Conservation (phyloP, 1,139 yeast species). For the Debaryomycetaceae sp. region DNA sequence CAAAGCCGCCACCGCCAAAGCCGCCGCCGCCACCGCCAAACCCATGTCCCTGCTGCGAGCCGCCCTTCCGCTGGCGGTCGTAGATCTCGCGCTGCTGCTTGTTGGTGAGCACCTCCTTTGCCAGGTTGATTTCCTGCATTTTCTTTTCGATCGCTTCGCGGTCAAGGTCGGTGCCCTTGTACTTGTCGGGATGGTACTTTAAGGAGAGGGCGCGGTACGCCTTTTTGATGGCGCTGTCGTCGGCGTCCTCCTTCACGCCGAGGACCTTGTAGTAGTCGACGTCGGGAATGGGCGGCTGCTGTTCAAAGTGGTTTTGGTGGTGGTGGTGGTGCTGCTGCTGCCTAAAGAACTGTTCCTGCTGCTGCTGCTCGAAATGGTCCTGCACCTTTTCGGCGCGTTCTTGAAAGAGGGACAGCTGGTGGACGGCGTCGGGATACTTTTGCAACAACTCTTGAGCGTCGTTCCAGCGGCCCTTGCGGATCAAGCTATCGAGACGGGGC, state of each 20-base stretch:
- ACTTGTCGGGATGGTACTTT: constrained; percentile 86
- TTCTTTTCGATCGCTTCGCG: constrained; percentile 68
- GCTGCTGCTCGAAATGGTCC: constrained; percentile 37
- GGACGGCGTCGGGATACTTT: constrained; percentile 20
- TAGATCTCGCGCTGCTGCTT: constrained; percentile 53
- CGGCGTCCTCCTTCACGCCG: constrained; percentile 59
- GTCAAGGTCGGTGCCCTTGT: constrained; percentile 51
- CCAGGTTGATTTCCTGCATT: constrained; percentile 90
- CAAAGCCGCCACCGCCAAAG: no score
- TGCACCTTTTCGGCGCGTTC: constrained; percentile 18
- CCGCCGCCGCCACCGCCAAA: no score
- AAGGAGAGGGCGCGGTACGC: constrained; percentile 74
- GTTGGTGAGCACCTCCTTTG: constrained; percentile 76
- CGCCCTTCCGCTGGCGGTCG: constrained; percentile 20
- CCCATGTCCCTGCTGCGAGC: no score
- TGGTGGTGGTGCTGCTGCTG: constrained; percentile 35
- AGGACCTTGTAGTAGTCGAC: constrained; percentile 77
- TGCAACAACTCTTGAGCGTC: constrained; percentile 29
- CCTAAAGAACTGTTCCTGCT: constrained; percentile 33
- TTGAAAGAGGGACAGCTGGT: constrained; percentile 29
- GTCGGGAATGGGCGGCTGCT: constrained; percentile 29
- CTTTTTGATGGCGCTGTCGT: constrained; percentile 61
- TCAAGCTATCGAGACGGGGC: constrained; percentile 31
- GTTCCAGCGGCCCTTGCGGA: constrained; percentile 27
- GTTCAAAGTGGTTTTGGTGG: constrained; percentile 26